A percentile compares a stretch with the other conserved stretches of the same genome.
These are phyloP conservation scores for Stereum hirsutum DNA, from an alignment of 1,284 basidiomycete species.

Conservation along the genomic window DNA sequence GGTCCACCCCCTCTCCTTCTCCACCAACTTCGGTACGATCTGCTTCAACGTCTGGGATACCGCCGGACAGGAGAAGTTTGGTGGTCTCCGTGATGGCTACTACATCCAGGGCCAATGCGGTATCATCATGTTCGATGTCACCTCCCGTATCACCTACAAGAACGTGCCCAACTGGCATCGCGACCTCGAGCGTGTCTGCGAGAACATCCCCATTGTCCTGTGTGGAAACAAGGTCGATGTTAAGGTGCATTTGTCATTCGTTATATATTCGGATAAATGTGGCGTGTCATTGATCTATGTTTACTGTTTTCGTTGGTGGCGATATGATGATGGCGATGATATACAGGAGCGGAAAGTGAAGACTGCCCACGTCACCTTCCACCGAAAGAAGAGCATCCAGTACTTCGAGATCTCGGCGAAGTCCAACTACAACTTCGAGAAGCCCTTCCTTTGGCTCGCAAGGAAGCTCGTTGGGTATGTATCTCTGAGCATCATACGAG, in stretches of 20 bases:
- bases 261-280: no score
- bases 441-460: slow-evolving; percentile 99
- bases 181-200: slow-evolving; percentile 98
- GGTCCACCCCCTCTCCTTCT: slow-evolving; percentile 93
- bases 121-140: slow-evolving; percentile 99
- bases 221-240: slow-evolving; percentile 99
- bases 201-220: slow-evolving; percentile 98
- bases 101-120: slow-evolving; percentile 99
- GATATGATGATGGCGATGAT: no score
- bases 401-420: slow-evolving; percentile 99
- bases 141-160: slow-evolving; percentile 99
- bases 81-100: slow-evolving; percentile 95
- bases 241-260: slow-evolving; percentile 56
- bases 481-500: not conserved
- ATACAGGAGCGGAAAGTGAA: slow-evolving; percentile 98
- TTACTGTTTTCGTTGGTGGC: no score
- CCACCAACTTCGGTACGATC: slow-evolving; percentile 98
- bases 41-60: slow-evolving; percentile 99
- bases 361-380: slow-evolving; percentile 98
- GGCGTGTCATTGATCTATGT: no score
- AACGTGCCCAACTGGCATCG: slow-evolving; percentile 99
- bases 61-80: slow-evolving; percentile 99
- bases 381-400: slow-evolving; percentile 99
- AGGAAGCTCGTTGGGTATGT: slow-evolving; percentile 94
- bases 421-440: slow-evolving; percentile 99